These are phyloP conservation scores for Macadamia integrifolia DNA, from an alignment of 164 flowering plant genomes.

Conservation along the genomic window DNA sequence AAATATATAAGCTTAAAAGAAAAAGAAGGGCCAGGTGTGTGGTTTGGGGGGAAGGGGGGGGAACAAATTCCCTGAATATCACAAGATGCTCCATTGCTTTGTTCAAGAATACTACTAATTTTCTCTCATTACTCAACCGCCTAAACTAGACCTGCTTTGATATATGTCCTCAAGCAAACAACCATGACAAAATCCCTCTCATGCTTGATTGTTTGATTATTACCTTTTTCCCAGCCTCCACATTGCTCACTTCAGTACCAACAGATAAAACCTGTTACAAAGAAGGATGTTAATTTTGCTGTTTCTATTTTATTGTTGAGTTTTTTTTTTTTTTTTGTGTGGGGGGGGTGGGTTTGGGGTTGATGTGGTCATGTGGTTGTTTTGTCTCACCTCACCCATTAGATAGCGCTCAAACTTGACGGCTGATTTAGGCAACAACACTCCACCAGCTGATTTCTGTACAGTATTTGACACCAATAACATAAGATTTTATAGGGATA, in stretches of 20 bases:
- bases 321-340: neutral
- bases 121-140: neutral
- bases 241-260: slow-evolving; percentile 65
- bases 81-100: neutral
- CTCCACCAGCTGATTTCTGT: slow-evolving; percentile 97
- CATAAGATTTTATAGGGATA: too few relatives aligned
- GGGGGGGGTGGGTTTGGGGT: neutral
- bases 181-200: neutral
- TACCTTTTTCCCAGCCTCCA: slow-evolving; percentile 89
- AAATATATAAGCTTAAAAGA: neutral
- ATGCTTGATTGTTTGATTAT: slow-evolving; percentile 2
- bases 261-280: slow-evolving; percentile 60
- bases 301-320: neutral
- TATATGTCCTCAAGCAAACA: too few relatives aligned
- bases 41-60: neutral
- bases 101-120: neutral
- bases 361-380: neutral
- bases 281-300: neutral
- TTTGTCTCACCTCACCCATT: slow-evolving; percentile 67
- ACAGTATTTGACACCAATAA: neutral
- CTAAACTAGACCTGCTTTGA: too few relatives aligned
- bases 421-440: slow-evolving; percentile 91
- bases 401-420: slow-evolving; percentile 90
- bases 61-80: neutral
- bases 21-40: too few relatives aligned